Evolutionary conservation across 2,329 filamentous ascomycete genomes (phyloP).

Genomic region (Talaromyces verruculosus): DNA sequence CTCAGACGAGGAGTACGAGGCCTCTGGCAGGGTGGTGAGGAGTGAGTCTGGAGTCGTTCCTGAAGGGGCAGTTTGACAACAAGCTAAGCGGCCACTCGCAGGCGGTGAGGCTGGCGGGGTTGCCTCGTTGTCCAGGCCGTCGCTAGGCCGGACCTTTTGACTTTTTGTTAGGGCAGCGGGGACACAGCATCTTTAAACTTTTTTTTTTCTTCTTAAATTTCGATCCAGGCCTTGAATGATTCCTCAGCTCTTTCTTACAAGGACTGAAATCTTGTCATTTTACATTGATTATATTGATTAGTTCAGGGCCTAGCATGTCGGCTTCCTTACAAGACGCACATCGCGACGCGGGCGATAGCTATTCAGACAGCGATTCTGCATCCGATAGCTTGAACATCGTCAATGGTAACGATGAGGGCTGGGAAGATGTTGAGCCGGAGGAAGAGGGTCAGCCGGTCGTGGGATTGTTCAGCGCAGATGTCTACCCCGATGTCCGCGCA

Average conservation of each 20-base stretch:
- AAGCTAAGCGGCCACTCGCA: slow-evolving; percentile 10
- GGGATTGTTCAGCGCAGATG: slow-evolving; percentile 66
- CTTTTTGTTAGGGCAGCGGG: neutral
- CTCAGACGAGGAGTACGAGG: neutral
- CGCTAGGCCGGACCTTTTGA: slow-evolving; percentile 12
- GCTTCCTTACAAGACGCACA: slow-evolving; percentile 10
- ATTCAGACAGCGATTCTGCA: slow-evolving; percentile 26
- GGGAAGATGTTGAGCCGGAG: slow-evolving; percentile 63
- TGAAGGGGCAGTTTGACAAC: slow-evolving; percentile 24
- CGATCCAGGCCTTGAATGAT: neutral
- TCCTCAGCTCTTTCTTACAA: no score
- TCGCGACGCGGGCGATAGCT: slow-evolving; percentile 19
- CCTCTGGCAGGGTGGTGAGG: neutral
- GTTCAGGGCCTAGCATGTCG: slow-evolving; percentile 17
- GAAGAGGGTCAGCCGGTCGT: slow-evolving; percentile 62
- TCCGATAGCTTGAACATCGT: slow-evolving; percentile 42
- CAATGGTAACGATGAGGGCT: slow-evolving; percentile 53
- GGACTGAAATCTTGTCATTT: neutral
- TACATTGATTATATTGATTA: neutral
- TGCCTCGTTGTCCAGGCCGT: slow-evolving; percentile 16
- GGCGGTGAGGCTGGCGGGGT: slow-evolving; percentile 24
- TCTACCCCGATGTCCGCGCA: slow-evolving; percentile 62
- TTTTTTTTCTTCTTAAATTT: neutral
- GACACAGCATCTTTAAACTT: neutral
- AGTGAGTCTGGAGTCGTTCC: slow-evolving; percentile 4